Evolutionary conservation across 2,329 filamentous ascomycete genomes (phyloP), one percentile per base, ranked within the genome.

Genomic region (Xylaria polymorpha): DNA sequence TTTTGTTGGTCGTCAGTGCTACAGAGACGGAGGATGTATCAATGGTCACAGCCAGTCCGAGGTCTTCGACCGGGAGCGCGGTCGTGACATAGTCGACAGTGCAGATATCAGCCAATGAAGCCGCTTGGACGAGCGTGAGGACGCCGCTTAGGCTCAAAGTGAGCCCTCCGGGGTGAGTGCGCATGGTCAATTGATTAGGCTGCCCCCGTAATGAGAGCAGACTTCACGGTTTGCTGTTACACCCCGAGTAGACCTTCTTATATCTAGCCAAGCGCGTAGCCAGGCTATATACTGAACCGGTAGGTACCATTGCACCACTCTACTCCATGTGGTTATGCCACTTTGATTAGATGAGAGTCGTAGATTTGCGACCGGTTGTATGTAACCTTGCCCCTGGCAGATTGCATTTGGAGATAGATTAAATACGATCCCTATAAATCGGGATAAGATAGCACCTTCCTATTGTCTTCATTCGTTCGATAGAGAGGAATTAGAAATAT

Each of bases 1-100:
- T 77, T 39, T 71, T 67, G 63, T 81, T 81, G 44, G 75, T 78
- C 37, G 81, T 76, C 6, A 75, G n/a, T n/a, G 70, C 68, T 1
- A 73, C 74, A n/a, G 75, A 73, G 18, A 78, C 73, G 1, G 77
- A 78, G 1, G 72, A 74, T 15, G 70, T 7, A 51, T 79, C 75
- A 35, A 79, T 74, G 8, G 74, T 75, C 68, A 79, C 72, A 3
- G 73, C 76, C 1, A 75, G 72, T 8, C 74, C 74, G 20, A 77
- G 73, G 29, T 73, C 71, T 51, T 73, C 66, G 15, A 64, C 32
- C 4, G 75, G 75, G 5, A 76, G 70, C 7, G 68, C 71, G 18
- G 70, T 53, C 12, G 61, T 39, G 20, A 69, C 71, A 53, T 74
- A 76, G 29, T 69, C 59, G 29, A 68, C 43, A 10, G 74, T 74